These are phyloP conservation scores for Flaveria ramosissima DNA, from an alignment of 129 eudicot genomes.

Conservation along the genomic window DNA sequence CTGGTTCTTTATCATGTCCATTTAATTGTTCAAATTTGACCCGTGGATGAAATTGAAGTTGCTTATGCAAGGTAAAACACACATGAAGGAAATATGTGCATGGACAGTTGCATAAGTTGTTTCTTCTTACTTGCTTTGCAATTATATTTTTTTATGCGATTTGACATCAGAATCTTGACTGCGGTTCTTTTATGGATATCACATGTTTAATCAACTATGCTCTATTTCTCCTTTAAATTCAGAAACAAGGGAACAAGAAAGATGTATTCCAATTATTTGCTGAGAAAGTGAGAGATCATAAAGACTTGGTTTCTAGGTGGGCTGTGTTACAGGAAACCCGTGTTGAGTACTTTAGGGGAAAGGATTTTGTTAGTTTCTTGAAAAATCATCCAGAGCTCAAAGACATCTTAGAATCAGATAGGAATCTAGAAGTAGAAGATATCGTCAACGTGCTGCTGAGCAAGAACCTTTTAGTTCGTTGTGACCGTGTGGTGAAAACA, in stretches of 20 bases:
- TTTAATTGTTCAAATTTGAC: neutral
- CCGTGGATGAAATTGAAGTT: conserved; percentile 15
- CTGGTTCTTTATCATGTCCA: neutral
- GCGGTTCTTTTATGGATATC: conserved; percentile 1
- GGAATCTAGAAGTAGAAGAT: conserved; percentile 79
- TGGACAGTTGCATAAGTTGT: neutral
- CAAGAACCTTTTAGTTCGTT: conserved; percentile 86
- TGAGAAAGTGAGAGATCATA: conserved; percentile 95
- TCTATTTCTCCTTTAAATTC: conserved; percentile 30
- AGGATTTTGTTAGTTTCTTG: conserved; percentile 85
- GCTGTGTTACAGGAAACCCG: conserved; percentile 99
- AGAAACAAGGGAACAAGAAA: conserved; percentile 87
- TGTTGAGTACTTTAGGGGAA: conserved; percentile 97
- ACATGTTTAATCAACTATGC: conserved; percentile 1
- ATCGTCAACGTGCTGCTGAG: conserved; percentile 70
- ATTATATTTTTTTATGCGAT: conserved; percentile 10
- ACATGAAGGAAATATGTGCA: neutral
- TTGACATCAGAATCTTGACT: neutral
- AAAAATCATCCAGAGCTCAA: conserved; percentile 84
- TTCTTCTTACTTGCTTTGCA: neutral
- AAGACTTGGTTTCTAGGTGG: conserved; percentile 95
- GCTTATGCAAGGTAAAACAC: conserved; percentile 8
- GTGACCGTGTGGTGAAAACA: conserved; percentile 98
- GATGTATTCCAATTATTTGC: conserved; percentile 91
- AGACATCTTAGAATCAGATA: conserved; percentile 82